Percentiles rank a stretch among this genome's conserved stretches.
phyloP scores from a whole-genome alignment of 352 stramenopile species.

The Phytophthora multivora region DNA sequence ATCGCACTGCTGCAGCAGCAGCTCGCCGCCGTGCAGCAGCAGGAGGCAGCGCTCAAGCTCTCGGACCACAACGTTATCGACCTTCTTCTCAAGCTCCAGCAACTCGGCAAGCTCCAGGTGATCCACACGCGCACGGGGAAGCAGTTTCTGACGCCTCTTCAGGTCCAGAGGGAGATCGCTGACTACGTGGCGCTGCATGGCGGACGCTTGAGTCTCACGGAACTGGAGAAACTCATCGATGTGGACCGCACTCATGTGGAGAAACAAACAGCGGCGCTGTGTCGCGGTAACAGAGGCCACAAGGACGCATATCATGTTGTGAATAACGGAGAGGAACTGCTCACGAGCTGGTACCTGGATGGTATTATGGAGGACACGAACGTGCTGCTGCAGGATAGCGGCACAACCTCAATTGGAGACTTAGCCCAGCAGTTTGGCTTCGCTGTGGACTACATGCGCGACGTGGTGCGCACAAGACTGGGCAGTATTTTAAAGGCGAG shows the following conservation, averaged over 20 bases:
- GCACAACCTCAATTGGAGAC: constrained; percentile 67
- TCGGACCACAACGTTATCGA: constrained; percentile 87
- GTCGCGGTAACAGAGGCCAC: constrained; percentile 30
- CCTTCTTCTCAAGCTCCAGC: constrained; percentile 76
- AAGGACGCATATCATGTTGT: constrained; percentile 59
- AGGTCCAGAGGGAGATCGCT: constrained; percentile 75
- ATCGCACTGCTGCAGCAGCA: constrained; percentile 83
- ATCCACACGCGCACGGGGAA: constrained; percentile 84
- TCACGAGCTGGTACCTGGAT: constrained; percentile 85
- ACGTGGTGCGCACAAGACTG: constrained; percentile 67
- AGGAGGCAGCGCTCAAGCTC: constrained; percentile 77
- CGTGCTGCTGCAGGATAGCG: constrained; percentile 73
- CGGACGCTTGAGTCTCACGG: constrained; percentile 66
- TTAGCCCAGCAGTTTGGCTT: constrained; percentile 85
- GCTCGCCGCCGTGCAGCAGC: constrained; percentile 79
- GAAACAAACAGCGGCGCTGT: constrained; percentile 56
- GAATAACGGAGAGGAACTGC: constrained; percentile 77
- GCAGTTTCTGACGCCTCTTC: constrained; percentile 75
- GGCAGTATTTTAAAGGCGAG: constrained; percentile 67
- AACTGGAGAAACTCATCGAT: constrained; percentile 72
- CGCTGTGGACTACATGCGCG: constrained; percentile 82
- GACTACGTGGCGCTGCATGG: constrained; percentile 73
- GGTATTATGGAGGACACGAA: constrained; percentile 86
- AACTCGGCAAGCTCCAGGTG: constrained; percentile 75
- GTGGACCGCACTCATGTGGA: constrained; percentile 79